Evolutionary conservation across 805 yeast genomes (phyloP), one percentile per base, ranked within the genome.

Genomic region (Vanderwaltozyma polyspora): DNA sequence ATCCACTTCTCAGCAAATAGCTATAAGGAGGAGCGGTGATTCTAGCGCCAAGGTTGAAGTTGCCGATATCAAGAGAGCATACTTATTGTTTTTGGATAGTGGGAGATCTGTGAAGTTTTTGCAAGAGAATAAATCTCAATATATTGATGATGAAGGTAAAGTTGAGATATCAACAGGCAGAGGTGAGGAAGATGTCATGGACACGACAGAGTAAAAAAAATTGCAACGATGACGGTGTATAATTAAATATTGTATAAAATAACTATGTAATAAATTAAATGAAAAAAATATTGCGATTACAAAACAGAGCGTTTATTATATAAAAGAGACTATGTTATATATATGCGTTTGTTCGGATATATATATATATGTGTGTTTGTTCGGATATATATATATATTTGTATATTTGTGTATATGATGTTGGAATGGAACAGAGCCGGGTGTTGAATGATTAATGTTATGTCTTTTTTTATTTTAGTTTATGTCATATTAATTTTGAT

Each of bases 41-140:
- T 6, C 17, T 4, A 66, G 76, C 32, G 44, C 44, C 31, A 37
- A 41, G 27, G 87, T 86, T 31, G 94, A 79, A 41, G 70, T 84
- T 33, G 72, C 67, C 25, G 98, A 91, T 56, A 71, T 91, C 40
- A 84, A 89, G 66, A 78, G 94, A 54, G 79, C 85, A 32, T 91
- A 86, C 60, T 60, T 80, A 48, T 67, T 91, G 48, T 91, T 91
- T 57, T 67, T 89, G 58, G 98, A 91, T 62, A 72, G 89, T 38
- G 79, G 74, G 39, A 76, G 99, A 62, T 81, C 94, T 28, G 95
- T 87, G 22, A 79, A 83, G 55, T 85, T 74, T 56, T 70, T 91
- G 48, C 77, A 81, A 52, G 84, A 81, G 50, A 66, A 66, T 48
- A 60, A 79, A 19, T 64, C 64, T 18, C 79, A 78, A 46, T 84